Conservation (phyloP, 2,329 filamentous ascomycete species). For the Apiospora marii region DNA sequence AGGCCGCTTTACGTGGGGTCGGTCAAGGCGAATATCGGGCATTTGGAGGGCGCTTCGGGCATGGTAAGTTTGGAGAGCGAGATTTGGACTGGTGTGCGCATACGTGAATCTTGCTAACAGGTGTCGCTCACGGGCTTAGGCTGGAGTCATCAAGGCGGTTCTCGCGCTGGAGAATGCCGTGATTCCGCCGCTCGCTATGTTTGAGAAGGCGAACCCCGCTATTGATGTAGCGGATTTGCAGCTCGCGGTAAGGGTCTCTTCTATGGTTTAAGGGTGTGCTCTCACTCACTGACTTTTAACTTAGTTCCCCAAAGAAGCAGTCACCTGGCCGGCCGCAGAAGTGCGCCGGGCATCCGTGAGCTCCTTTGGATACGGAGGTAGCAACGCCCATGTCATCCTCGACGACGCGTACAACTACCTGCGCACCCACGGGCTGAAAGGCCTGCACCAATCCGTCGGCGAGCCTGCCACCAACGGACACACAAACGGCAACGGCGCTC, state of each 20-base stretch:
- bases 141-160: slow-evolving; percentile 43
- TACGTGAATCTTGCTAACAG: no score
- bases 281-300: slow-evolving; percentile 25
- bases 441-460: slow-evolving; percentile 18
- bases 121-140: not conserved
- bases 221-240: slow-evolving; percentile 34
- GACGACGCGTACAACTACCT: slow-evolving; percentile 24
- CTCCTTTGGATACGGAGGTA: slow-evolving; percentile 45
- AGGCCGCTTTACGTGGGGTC: slow-evolving; percentile 45
- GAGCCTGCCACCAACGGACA: slow-evolving; percentile 1
- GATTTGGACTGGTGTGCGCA: no score
- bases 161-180: slow-evolving; percentile 51
- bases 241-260: slow-evolving; percentile 30
- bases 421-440: slow-evolving; percentile 14
- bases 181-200: slow-evolving; percentile 51
- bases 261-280: not conserved
- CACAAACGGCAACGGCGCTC: slow-evolving; percentile 15
- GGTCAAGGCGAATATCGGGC: slow-evolving; percentile 49
- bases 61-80: slow-evolving; percentile 36
- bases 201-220: slow-evolving; percentile 45
- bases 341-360: slow-evolving; percentile 40
- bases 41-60: slow-evolving; percentile 44
- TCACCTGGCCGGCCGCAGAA: slow-evolving; percentile 32
- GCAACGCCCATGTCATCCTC: slow-evolving; percentile 24
- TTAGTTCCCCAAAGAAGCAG: slow-evolving; percentile 32